Evolutionary conservation across 2,329 filamentous ascomycete genomes (phyloP).

Genomic region (Hypoxylon rubiginosum): DNA sequence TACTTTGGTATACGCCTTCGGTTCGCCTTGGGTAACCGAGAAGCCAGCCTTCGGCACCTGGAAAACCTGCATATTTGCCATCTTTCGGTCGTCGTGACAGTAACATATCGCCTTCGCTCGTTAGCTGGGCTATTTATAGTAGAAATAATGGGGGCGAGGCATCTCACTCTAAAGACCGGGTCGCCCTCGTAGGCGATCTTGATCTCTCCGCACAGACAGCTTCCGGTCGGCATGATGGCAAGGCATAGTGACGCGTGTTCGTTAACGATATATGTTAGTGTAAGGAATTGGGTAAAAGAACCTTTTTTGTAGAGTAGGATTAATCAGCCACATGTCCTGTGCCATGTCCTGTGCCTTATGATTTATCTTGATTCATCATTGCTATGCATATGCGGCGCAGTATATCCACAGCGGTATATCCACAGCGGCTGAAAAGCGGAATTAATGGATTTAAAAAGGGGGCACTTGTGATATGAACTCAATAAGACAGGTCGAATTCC

Average conservation of each 20-base stretch:
- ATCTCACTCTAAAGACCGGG: slow-evolving; percentile 12
- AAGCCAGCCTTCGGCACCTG: slow-evolving; percentile 24
- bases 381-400: too few species aligned
- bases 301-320: background rate
- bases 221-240: slow-evolving; percentile 25
- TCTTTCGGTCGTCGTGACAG: slow-evolving; percentile 31
- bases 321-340: background rate
- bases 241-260: background rate
- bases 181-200: slow-evolving; percentile 32
- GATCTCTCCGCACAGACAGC: slow-evolving; percentile 32
- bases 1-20: slow-evolving; percentile 25
- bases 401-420: background rate
- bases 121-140: background rate
- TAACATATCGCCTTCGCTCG: slow-evolving; percentile 23
- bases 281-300: too few species aligned
- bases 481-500: background rate
- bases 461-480: too few species aligned
- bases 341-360: too few species aligned
- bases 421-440: background rate
- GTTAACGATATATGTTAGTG: background rate
- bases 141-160: background rate
- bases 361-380: background rate
- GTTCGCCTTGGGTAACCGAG: slow-evolving; percentile 25
- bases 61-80: slow-evolving; percentile 24
- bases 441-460: background rate